Conservation (phyloP, 192 early-diverging fungal species). For the Mortierella antarctica region DNA sequence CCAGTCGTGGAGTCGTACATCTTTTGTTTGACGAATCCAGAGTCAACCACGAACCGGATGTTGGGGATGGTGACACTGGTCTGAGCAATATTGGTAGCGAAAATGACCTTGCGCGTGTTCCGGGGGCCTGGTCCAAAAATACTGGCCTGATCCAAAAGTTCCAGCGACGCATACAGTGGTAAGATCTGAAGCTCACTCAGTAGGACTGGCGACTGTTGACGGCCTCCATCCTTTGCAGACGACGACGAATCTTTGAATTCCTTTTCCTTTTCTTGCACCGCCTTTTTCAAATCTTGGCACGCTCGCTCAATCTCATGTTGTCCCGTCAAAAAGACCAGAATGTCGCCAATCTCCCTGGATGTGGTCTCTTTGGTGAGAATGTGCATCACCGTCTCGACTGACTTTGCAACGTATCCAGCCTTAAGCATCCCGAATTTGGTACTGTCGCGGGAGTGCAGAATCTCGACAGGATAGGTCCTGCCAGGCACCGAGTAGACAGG, state of each 20-base stretch:
- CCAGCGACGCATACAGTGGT: conserved; percentile 81
- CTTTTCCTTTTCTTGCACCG: conserved; percentile 59
- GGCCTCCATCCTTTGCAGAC: neutral
- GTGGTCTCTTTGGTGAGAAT: conserved; percentile 80
- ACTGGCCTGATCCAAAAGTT: conserved; percentile 84
- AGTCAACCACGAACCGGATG: conserved; percentile 94
- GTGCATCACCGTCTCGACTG: conserved; percentile 80
- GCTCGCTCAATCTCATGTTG: conserved; percentile 95
- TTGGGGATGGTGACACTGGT: conserved; percentile 73
- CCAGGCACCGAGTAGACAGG: conserved; percentile 85
- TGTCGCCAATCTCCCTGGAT: conserved; percentile 76
- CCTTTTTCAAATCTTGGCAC: conserved; percentile 65
- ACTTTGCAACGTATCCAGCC: conserved; percentile 76
- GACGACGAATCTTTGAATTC: conserved; percentile 38
- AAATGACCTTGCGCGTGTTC: conserved; percentile 87
- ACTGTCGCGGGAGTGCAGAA: conserved; percentile 57
- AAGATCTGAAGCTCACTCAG: conserved; percentile 50
- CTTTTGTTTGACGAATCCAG: conserved; percentile 94
- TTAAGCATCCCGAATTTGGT: conserved; percentile 71
- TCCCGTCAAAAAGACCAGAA: conserved; percentile 95
- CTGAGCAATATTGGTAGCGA: conserved; percentile 97
- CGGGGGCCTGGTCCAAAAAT: conserved; percentile 87
- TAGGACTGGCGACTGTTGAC: neutral
- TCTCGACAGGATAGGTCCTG: conserved; percentile 67
- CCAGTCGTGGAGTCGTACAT: conserved; percentile 94